These are phyloP conservation scores for Kodamaea alishanica DNA, from an alignment of 1,139 yeast genomes.

Conservation along the genomic window DNA sequence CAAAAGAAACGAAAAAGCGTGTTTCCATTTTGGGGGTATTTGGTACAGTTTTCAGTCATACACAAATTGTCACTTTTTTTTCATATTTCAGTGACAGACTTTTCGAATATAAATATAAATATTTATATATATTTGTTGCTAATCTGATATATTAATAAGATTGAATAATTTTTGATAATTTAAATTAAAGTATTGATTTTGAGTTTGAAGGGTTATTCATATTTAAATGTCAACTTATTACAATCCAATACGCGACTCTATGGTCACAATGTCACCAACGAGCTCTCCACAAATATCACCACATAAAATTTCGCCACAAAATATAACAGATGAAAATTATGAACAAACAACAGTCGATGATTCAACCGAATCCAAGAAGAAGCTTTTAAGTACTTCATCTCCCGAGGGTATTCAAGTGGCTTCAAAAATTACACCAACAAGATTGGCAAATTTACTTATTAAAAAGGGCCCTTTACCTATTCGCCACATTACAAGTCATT, in stretches of 20 bases:
- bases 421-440: constrained; percentile 74
- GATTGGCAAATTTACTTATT: constrained; percentile 65
- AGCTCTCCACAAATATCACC: background rate
- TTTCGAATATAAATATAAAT: too few relatives aligned
- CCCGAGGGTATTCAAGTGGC: constrained; percentile 91
- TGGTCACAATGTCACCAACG: background rate
- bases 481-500: constrained; percentile 79
- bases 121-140: too few relatives aligned
- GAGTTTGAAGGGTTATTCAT: too few relatives aligned
- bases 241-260: constrained; percentile 9
- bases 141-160: too few relatives aligned
- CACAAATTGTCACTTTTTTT: too few relatives aligned
- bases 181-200: too few relatives aligned
- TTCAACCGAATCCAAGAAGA: constrained; percentile 12
- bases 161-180: too few relatives aligned
- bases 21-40: too few relatives aligned
- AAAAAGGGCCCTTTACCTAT: constrained; percentile 87
- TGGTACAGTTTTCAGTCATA: too few relatives aligned
- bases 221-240: constrained; percentile 10
- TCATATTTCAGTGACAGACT: too few relatives aligned
- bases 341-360: background rate
- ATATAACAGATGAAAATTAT: constrained; percentile 1
- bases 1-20: too few relatives aligned
- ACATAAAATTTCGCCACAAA: background rate
- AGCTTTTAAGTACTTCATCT: constrained; percentile 66